phyloP scores from a whole-genome alignment of 1,284 basidiomycete genomes.

The Cryptococcus floricola region DNA sequence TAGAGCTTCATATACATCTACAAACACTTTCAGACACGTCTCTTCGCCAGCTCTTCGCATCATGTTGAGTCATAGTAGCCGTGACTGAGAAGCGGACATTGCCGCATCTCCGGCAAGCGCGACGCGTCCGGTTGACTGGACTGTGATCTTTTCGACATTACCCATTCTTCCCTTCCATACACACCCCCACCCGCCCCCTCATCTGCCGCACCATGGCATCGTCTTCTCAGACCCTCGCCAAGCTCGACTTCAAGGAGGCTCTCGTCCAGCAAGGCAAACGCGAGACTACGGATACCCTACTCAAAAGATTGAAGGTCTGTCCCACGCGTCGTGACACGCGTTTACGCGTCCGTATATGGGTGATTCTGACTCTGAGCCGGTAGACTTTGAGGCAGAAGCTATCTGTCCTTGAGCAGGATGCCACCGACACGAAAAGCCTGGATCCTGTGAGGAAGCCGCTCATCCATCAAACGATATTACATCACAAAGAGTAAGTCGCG shows the following conservation, averaged over 20 bases:
- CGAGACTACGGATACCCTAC: slow-evolving; percentile 58
- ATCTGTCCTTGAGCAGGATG: slow-evolving; percentile 79
- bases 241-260: slow-evolving; percentile 71
- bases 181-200: background rate
- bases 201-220: slow-evolving; percentile 2
- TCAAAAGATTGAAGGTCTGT: slow-evolving; percentile 70
- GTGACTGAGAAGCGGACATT: background rate
- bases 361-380: background rate
- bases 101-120: background rate
- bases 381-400: slow-evolving; percentile 72
- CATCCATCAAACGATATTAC: slow-evolving; percentile 70
- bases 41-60: too few relatives aligned
- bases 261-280: slow-evolving; percentile 53
- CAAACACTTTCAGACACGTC: too few relatives aligned
- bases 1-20: too few relatives aligned
- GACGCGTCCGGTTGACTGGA: background rate
- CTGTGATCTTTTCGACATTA: background rate
- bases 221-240: slow-evolving; percentile 10
- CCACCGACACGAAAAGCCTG: slow-evolving; percentile 70
- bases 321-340: background rate
- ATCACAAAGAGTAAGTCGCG: slow-evolving; percentile 75
- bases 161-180: background rate
- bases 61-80: too few relatives aligned
- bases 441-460: slow-evolving; percentile 70
- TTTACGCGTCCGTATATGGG: background rate